Evolutionary conservation across 176 grass and related monocot species (phyloP).

Genomic region (Musa schizocarpa): DNA sequence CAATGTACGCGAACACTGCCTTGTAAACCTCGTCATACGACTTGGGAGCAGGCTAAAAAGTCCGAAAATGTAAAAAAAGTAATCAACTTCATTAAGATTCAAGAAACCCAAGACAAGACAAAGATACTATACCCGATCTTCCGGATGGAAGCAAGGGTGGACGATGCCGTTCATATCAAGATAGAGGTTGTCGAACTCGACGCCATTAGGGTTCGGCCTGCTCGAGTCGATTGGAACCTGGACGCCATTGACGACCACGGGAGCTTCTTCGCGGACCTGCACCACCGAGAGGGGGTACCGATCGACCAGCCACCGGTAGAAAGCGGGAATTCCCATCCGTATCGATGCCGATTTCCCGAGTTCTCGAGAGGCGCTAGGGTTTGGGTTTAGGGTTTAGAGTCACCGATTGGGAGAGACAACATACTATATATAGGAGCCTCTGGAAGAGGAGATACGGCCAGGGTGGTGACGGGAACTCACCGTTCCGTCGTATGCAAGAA

Average conservation of each 20-base stretch:
- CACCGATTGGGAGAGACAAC: too few species aligned
- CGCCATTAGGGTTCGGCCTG: conserved; percentile 30
- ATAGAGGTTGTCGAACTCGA: conserved; percentile 52
- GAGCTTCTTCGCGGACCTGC: conserved; percentile 17
- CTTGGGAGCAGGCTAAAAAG: conserved; percentile 17
- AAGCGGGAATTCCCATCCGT: conserved; percentile 37
- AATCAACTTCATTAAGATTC: neutral
- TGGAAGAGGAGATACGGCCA: too few species aligned
- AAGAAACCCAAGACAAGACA: neutral
- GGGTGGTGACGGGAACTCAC: too few species aligned
- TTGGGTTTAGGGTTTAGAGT: too few species aligned
- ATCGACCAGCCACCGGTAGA: conserved; percentile 34
- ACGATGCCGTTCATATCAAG: conserved; percentile 43
- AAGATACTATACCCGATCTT: conserved; percentile 22
- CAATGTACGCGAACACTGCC: conserved; percentile 50
- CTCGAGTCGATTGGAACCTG: conserved; percentile 25
- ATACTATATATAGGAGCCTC: too few species aligned
- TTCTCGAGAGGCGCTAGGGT: too few species aligned
- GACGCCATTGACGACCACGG: conserved; percentile 24
- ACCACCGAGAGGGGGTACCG: conserved; percentile 23
- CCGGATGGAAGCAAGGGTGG: conserved; percentile 49
- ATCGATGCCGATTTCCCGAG: neutral
- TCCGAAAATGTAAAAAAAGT: neutral
- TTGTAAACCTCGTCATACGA: conserved; percentile 56
- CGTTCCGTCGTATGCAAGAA: too few species aligned